phyloP scores from a whole-genome alignment of 768 basidiomycete species.

The Suillus tomentosus region DNA sequence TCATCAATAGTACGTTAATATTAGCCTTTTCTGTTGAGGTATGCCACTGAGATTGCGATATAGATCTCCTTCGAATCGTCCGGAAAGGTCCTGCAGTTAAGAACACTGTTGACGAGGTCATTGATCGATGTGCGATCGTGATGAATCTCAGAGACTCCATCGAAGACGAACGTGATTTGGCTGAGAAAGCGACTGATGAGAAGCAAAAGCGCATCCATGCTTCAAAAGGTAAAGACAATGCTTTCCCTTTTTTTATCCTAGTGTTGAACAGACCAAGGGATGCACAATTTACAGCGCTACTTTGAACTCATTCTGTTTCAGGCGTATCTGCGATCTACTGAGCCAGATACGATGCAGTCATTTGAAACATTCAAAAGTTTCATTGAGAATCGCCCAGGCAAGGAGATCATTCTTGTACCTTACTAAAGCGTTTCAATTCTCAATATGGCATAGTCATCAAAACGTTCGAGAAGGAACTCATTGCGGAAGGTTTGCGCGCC shows the following conservation, averaged over 20 bases:
- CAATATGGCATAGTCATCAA: constrained; percentile 69
- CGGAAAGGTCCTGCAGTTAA: constrained; percentile 88
- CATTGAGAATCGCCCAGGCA: constrained; percentile 84
- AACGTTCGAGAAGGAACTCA: constrained; percentile 91
- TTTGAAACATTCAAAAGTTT: constrained; percentile 81
- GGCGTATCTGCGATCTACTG: constrained; percentile 80
- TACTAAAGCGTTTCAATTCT: constrained; percentile 1
- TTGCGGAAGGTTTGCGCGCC: constrained; percentile 73
- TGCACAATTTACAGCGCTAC: constrained; percentile 82
- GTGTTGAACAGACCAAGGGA: constrained; percentile 42
- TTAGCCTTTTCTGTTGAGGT: not conserved
- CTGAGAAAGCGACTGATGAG: constrained; percentile 77
- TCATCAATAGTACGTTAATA: constrained; percentile 77
- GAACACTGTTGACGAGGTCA: constrained; percentile 79
- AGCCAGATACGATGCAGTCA: constrained; percentile 76
- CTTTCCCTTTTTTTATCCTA: not conserved
- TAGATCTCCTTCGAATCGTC: constrained; percentile 83
- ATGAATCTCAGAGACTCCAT: constrained; percentile 88
- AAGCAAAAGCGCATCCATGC: constrained; percentile 64
- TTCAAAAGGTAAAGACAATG: constrained; percentile 61
- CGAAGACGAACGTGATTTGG: constrained; percentile 74
- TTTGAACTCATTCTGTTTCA: constrained; percentile 89
- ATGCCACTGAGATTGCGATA: constrained; percentile 11
- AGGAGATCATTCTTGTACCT: constrained; percentile 9
- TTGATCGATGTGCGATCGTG: constrained; percentile 83